Conservation (phyloP, 2,329 filamentous ascomycete species). For the Cadophora sp. region DNA sequence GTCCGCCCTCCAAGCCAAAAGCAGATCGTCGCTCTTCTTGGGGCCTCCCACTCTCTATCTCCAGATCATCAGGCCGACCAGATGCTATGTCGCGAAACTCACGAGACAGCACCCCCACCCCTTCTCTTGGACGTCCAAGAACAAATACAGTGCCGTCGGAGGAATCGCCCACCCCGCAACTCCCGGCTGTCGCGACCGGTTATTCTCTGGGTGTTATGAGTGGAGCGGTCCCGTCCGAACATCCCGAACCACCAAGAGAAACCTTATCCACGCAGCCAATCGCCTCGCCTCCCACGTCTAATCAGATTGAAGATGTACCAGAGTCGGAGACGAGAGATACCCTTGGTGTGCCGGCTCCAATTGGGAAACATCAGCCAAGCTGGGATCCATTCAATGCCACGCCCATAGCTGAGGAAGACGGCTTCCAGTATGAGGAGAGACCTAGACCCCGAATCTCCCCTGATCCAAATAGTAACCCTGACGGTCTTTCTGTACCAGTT, state of each 20-base stretch:
- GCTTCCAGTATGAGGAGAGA: slow-evolving; percentile 41
- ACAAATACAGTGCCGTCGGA: slow-evolving; percentile 29
- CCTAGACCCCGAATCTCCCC: slow-evolving; percentile 21
- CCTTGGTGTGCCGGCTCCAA: slow-evolving; percentile 42
- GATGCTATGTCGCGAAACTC: slow-evolving; percentile 39
- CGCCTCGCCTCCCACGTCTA: neutral
- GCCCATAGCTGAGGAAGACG: slow-evolving; percentile 48
- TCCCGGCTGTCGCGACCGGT: slow-evolving; percentile 16
- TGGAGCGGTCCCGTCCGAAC: slow-evolving; percentile 23
- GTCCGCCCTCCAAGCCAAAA: slow-evolving; percentile 45
- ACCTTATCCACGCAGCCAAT: slow-evolving; percentile 15
- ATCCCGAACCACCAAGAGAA: slow-evolving; percentile 14
- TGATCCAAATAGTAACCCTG: slow-evolving; percentile 2
- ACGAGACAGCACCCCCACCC: slow-evolving; percentile 25
- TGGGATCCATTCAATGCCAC: slow-evolving; percentile 47
- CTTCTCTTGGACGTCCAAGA: slow-evolving; percentile 25
- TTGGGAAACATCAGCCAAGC: slow-evolving; percentile 46
- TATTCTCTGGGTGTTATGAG: slow-evolving; percentile 25
- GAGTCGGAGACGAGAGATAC: slow-evolving; percentile 30
- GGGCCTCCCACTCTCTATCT: slow-evolving; percentile 49
- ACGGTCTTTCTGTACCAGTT: neutral
- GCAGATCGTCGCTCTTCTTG: slow-evolving; percentile 53
- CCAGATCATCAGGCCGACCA: slow-evolving; percentile 42
- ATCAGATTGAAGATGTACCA: neutral
- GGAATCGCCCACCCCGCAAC: slow-evolving; percentile 19